These are phyloP conservation scores for Nakazawaea laoshanensis DNA, from an alignment of 805 yeast genomes.

Conservation along the genomic window DNA sequence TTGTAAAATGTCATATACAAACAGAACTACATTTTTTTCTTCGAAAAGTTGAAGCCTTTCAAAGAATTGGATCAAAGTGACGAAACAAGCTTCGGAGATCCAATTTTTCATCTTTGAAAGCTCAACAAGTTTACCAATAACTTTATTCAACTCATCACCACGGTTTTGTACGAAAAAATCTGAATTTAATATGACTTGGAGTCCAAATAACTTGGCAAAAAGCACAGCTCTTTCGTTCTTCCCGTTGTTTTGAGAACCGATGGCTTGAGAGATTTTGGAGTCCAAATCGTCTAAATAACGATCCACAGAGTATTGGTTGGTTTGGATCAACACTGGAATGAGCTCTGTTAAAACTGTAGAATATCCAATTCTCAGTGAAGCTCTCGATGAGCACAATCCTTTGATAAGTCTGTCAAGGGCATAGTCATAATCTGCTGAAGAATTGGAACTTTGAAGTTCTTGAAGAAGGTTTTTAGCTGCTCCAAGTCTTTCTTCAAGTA, in stretches of 20 bases:
- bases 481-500: conserved; percentile 59
- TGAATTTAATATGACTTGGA: conserved; percentile 64
- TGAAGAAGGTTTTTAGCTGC: conserved; percentile 62
- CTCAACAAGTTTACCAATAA: conserved; percentile 41
- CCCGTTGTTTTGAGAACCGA: conserved; percentile 45
- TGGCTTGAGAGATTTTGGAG: conserved; percentile 26
- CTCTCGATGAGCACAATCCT: conserved; percentile 77
- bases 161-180: conserved; percentile 24
- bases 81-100: conserved; percentile 78
- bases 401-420: conserved; percentile 70
- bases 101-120: conserved; percentile 65
- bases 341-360: conserved; percentile 81
- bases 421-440: conserved; percentile 65
- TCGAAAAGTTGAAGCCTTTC: no score
- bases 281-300: conserved; percentile 27
- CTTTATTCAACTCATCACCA: conserved; percentile 17
- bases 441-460: conserved; percentile 39
- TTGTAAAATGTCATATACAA: no score
- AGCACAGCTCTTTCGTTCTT: conserved; percentile 72
- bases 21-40: no score
- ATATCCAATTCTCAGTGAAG: conserved; percentile 79
- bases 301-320: conserved; percentile 26
- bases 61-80: conserved; percentile 58
- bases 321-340: conserved; percentile 23
- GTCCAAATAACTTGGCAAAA: conserved; percentile 81